Conservation (phyloP, 2,329 filamentous ascomycete species). For the Elsinoe perseae region DNA sequence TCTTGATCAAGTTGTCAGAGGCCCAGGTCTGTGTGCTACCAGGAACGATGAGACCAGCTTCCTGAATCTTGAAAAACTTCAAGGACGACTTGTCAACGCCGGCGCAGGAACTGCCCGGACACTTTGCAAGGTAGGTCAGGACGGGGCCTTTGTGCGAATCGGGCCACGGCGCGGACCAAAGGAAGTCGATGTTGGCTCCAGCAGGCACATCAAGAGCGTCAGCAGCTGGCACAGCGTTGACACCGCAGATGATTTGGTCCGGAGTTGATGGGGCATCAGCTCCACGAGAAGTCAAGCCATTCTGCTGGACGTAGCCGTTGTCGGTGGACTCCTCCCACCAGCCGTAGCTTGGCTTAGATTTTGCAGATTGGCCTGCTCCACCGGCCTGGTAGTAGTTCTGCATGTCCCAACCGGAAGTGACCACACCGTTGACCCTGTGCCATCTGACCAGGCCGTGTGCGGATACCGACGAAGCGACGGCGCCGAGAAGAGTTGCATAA, state of each 20-base stretch:
- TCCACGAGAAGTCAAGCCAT: background rate
- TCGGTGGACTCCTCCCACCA: constrained; percentile 49
- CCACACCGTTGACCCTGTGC: constrained; percentile 41
- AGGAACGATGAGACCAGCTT: constrained; percentile 44
- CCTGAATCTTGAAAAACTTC: constrained; percentile 58
- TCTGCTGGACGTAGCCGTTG: constrained; percentile 23
- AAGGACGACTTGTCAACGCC: constrained; percentile 46
- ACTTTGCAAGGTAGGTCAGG: constrained; percentile 57
- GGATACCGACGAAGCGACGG: constrained; percentile 33
- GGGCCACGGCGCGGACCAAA: constrained; percentile 58
- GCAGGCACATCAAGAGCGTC: constrained; percentile 51
- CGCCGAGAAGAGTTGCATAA: constrained; percentile 24
- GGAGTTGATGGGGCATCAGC: constrained; percentile 21
- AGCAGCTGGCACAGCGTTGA: constrained; percentile 43
- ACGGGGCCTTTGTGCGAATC: constrained; percentile 56
- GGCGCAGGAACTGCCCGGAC: constrained; percentile 46
- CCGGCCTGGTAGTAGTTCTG: constrained; percentile 31
- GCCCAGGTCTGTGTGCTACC: constrained; percentile 43
- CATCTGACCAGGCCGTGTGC: constrained; percentile 42
- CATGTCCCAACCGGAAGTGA: constrained; percentile 37
- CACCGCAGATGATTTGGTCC: constrained; percentile 39
- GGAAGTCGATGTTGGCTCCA: constrained; percentile 50
- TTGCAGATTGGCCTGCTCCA: background rate
- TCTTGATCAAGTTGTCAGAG: constrained; percentile 44
- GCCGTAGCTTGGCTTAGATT: constrained; percentile 33